Percentiles rank a stretch among this genome's conserved stretches.
Evolutionary conservation across 495 filamentous ascomycete genomes (phyloP).

Genomic region (Trichocladium antarcticum): DNA sequence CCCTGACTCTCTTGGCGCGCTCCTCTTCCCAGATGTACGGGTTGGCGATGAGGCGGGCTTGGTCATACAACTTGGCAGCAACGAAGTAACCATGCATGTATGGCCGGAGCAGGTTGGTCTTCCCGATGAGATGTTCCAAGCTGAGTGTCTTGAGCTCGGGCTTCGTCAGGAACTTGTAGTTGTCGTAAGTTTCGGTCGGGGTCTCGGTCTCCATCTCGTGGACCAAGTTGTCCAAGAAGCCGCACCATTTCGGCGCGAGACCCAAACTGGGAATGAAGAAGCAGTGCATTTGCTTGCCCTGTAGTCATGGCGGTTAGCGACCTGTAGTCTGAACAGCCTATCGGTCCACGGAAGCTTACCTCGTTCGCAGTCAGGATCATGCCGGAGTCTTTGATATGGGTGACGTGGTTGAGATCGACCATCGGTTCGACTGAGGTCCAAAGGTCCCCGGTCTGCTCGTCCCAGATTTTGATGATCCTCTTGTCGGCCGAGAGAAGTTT

Average conservation of each 20-base stretch:
- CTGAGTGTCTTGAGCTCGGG: constrained; percentile 71
- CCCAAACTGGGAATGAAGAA: constrained; percentile 89
- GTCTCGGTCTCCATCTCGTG: constrained; percentile 89
- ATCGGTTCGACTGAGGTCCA: constrained; percentile 95
- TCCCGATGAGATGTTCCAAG: constrained; percentile 75
- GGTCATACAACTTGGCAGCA: constrained; percentile 81
- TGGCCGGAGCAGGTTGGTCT: constrained; percentile 73
- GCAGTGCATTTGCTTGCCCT: constrained; percentile 52
- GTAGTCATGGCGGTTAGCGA: neutral
- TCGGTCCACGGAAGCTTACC: constrained; percentile 46
- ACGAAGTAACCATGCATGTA: constrained; percentile 99
- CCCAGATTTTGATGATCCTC: constrained; percentile 94
- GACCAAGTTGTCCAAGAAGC: constrained; percentile 90
- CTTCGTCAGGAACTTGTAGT: constrained; percentile 91
- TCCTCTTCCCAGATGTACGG: constrained; percentile 88
- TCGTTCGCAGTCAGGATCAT: constrained; percentile 96
- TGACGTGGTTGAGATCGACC: constrained; percentile 87
- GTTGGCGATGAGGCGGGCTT: constrained; percentile 83
- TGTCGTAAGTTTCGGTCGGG: constrained; percentile 78
- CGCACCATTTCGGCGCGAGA: constrained; percentile 88
- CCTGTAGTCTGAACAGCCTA: neutral
- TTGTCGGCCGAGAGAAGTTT: constrained; percentile 90
- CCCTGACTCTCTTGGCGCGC: constrained; percentile 71
- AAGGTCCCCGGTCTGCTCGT: constrained; percentile 62
- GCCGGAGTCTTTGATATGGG: constrained; percentile 73